A percentile compares a stretch with the other conserved stretches of the same genome.
phyloP scores from a whole-genome alignment of 1,284 basidiomycete genomes.

The Boletellus deceptivus region DNA sequence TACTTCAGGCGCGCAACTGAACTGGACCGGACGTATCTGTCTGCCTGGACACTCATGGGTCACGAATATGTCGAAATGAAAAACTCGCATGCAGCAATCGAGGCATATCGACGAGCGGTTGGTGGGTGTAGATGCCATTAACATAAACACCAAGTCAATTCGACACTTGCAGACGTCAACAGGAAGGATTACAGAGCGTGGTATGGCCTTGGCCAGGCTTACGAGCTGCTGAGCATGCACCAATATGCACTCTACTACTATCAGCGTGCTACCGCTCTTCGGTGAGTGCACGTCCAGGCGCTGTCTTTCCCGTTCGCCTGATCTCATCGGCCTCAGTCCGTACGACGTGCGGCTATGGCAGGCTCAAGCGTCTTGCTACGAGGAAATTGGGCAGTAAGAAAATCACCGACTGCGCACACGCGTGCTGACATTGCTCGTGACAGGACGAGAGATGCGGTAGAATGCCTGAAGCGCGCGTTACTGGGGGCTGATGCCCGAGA shows the following conservation, averaged over 20 bases:
- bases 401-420: background rate
- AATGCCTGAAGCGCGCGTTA: slow-evolving; percentile 85
- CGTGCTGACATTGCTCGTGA: slow-evolving; percentile 6
- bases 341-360: slow-evolving; percentile 98
- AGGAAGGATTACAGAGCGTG: slow-evolving; percentile 97
- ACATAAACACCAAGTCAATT: too few species aligned
- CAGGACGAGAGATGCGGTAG: slow-evolving; percentile 78
- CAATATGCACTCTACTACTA: slow-evolving; percentile 97
- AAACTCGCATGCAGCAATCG: slow-evolving; percentile 98
- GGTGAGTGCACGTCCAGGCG: slow-evolving; percentile 45
- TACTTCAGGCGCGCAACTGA: slow-evolving; percentile 94
- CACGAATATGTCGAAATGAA: slow-evolving; percentile 99
- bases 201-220: slow-evolving; percentile 98
- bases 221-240: slow-evolving; percentile 95
- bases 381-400: slow-evolving; percentile 77
- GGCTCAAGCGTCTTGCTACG: slow-evolving; percentile 91
- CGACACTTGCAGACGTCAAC: slow-evolving; percentile 68
- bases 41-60: slow-evolving; percentile 99
- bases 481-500: slow-evolving; percentile 83
- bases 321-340: slow-evolving; percentile 53
- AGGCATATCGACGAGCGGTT: slow-evolving; percentile 93
- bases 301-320: slow-evolving; percentile 2
- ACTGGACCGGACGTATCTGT: slow-evolving; percentile 90
- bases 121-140: slow-evolving; percentile 50
- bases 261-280: slow-evolving; percentile 89